Evolutionary conservation across 169 alveolate species (phyloP), one percentile per base, ranked within the genome.

Genomic region (Eimeria falciformis): DNA sequence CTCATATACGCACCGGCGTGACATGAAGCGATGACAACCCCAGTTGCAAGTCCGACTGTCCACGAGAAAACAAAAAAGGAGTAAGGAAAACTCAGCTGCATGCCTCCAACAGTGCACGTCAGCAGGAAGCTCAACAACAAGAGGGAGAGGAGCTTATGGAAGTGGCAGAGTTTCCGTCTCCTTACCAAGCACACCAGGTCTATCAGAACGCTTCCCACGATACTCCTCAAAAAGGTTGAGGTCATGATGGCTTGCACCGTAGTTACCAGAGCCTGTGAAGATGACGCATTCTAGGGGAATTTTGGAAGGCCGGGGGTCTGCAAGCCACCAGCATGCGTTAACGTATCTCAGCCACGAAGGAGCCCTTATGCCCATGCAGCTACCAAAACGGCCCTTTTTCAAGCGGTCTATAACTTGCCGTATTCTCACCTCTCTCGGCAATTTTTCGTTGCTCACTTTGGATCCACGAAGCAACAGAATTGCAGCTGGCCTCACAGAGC

Each of bases 201-300:
- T 4, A 84, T 71, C 27, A 65, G 47, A n/a, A 68, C 82, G 71
- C 91, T 58, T 2, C 91, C 82, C 73, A 84, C 84, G n/a, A 84
- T 65, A 21, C 83, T 50, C 55, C 91, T 50, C 46, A 65, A 71
- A 46, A 68, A 84, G 5, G 78, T 53, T 33, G 91, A 65, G 3
- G 83, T 65, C 83, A 84, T 46, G 11, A 75, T 75, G 12, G 85
- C n/a, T 75, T 75, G 85, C 9, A 75, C 68, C 0, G 85, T 37
- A 3, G 58, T 47, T 50, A 75, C 25, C 33, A 75, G 85, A 40
- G 45, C 23, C 85, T 75, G 85, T 50, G 46, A 3, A 75, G 43
- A 12, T 6, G 25, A 29, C 18, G 75, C 75, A 62, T 12, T 53
- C 17, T 53, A 33, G 40, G 65, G 65, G n/a, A 17, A 53, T n/a